phyloP scores from a whole-genome alignment of 2,329 filamentous ascomycete genomes.

The Beauveria asiatica region DNA sequence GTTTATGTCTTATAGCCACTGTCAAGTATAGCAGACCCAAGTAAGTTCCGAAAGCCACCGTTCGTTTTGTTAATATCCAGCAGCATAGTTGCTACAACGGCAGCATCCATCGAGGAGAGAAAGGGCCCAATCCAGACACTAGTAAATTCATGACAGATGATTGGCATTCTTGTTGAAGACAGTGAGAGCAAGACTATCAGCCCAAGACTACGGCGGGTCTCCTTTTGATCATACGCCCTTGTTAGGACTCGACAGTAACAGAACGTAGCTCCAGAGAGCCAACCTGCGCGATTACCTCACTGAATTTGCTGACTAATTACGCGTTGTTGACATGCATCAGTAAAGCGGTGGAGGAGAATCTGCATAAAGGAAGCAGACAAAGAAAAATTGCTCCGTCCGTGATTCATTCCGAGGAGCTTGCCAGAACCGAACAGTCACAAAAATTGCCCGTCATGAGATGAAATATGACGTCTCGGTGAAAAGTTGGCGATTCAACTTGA shows the following conservation, averaged over 20 bases:
- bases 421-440: too few relatives aligned
- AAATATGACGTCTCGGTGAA: too few relatives aligned
- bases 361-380: too few relatives aligned
- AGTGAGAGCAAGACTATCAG: neutral
- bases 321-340: neutral
- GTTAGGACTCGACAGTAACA: neutral
- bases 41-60: neutral
- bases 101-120: constrained; percentile 1
- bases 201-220: neutral
- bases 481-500: too few relatives aligned
- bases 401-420: too few relatives aligned
- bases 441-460: too few relatives aligned
- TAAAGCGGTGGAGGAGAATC: too few relatives aligned
- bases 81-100: neutral
- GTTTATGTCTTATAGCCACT: neutral
- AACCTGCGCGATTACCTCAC: neutral
- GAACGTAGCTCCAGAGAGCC: neutral
- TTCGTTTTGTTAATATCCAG: neutral
- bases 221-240: neutral
- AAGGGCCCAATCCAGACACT: neutral
- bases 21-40: neutral
- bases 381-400: too few relatives aligned
- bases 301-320: neutral
- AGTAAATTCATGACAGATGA: neutral
- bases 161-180: too few relatives aligned